Evolutionary conservation across 441 rosid species (phyloP), one percentile per base, ranked within the genome.

Genomic region (Adansonia madagascariensis): DNA sequence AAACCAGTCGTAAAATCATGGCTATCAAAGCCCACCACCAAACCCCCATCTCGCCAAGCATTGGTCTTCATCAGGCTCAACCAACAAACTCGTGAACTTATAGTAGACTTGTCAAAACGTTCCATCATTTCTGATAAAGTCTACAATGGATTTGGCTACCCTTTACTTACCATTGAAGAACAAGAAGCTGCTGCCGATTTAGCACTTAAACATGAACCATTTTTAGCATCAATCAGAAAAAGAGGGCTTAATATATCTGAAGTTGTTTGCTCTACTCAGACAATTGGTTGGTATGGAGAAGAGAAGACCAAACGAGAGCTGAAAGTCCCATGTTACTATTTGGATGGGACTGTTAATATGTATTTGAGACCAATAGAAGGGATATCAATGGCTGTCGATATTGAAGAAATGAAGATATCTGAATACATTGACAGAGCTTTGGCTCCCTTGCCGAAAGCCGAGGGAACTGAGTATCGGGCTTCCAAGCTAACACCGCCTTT

Each of bases 341-440:
- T 15, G 14, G 47, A 88, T n/a, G 85, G 70, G 39, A 81, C 88
- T 5, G 85, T 77, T 8, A 88, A 86, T 67, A 14, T 85, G 44
- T 86, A 68, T 22, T 63, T 85, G 77, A 76, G 82, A 49, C 90
- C 90, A 0, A 78, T 86, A 8, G 88, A 86, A 70, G 90, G 87
- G 2, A 49, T 88, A 17, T 73, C 68, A 0, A 50, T 86, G 4
- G 6, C 53, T 3, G 84, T 84, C 10, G 89, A 85, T 52, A 77
- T 85, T 44, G 90, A 88, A 35, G 76, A 80, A 52, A 82, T 85
- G 85, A 81, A 74, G 62, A 74, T 89, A 4, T 43, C 62, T 1
- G 77, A 78, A 47, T 86, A 82, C 57, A 5, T 20, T 8, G 90
- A 88, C n/a, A 70, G 60, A 24, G 5, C 1, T 7, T 59, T 7